Evolutionary conservation across 352 stramenopile genomes (phyloP).

Genomic region (Hyaloperonospora arabidopsidis): DNA sequence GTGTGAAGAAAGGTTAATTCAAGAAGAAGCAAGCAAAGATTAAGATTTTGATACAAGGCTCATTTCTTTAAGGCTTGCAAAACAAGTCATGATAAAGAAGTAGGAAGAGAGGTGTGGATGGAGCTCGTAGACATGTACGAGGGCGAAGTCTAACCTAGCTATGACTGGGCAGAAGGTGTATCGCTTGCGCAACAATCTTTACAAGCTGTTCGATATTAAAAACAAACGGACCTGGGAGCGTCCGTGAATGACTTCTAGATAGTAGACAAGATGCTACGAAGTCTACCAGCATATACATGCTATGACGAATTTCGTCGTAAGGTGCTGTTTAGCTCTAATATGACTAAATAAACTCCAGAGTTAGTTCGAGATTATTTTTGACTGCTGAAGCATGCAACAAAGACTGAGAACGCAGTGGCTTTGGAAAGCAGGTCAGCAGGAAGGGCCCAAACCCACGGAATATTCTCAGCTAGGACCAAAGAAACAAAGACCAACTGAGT

Average conservation of each 20-base stretch:
- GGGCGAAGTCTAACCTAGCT: no score
- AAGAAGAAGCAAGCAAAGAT: no score
- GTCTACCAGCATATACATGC: neutral
- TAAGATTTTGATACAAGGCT: no score
- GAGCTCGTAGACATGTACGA: no score
- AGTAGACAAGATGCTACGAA: neutral
- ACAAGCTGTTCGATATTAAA: neutral
- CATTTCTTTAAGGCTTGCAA: no score
- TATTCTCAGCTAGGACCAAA: neutral
- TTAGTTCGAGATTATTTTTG: neutral
- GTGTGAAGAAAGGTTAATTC: no score
- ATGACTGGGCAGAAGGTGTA: no score
- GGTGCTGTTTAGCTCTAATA: conserved; percentile 8
- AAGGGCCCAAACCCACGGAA: neutral
- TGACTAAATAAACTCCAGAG: conserved; percentile 5
- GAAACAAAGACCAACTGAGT: neutral
- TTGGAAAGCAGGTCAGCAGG: conserved; percentile 4
- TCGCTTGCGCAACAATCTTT: neutral
- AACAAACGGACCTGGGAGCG: neutral
- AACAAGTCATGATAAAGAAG: no score
- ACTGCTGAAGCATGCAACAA: conserved; percentile 1
- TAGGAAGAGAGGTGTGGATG: no score
- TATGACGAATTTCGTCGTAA: conserved; percentile 9
- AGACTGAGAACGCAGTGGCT: conserved; percentile 6
- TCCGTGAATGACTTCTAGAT: neutral